Base-by-base conservation (phyloP, 306 rosid genomes). In the Lathyrus tuberosus region DNA sequence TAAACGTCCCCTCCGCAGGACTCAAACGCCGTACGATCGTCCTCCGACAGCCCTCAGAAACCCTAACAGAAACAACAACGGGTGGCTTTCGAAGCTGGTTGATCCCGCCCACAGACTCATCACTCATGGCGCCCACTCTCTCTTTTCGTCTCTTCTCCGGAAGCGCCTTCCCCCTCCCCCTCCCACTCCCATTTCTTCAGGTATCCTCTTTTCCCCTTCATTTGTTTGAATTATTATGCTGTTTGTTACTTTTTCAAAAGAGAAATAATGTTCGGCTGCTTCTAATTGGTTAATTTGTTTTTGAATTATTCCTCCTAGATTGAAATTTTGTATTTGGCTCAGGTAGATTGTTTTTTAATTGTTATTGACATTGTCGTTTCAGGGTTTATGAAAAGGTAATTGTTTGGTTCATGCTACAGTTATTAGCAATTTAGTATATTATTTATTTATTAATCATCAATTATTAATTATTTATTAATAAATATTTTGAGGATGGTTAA, bases 31-130 rank as follows among this genome's bases (percentile, higher is more conserved):
- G 56, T 94, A 94, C 31, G 97, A 91, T 70, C 95, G 99, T 0
- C 96, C 96, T 1, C 83, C 88, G 15, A 26, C 72, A 0, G 72
- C 85, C 17, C 64, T 90, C 7, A 73, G 91, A 66, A 88, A 84
- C 86, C 81, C 91, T 65, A 51, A 38, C 62, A 59, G 69, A 9
- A 65, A 59, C 41, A 71, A 40, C 41, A 68, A 64, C 7, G 95
- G 96, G 10, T 94, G 99, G 99, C 64, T 94, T 65, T 88, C 95
- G 35, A 89, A 87, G 82, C 78, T 93, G 3, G 95, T 91, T 62
- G 95, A 91, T 91, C 99, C 99, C 10, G 97, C 97, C 14, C 99
- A 94, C 47, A 76, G 87, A 70, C 85, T 94, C 53, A 84, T 94
- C 75, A 40, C 81, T 64, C 58, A 78, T 11, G 70, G 92, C 31